Base-by-base conservation (phyloP, 2,329 filamentous ascomycete species). In the Fusarium keratoplasticum region DNA sequence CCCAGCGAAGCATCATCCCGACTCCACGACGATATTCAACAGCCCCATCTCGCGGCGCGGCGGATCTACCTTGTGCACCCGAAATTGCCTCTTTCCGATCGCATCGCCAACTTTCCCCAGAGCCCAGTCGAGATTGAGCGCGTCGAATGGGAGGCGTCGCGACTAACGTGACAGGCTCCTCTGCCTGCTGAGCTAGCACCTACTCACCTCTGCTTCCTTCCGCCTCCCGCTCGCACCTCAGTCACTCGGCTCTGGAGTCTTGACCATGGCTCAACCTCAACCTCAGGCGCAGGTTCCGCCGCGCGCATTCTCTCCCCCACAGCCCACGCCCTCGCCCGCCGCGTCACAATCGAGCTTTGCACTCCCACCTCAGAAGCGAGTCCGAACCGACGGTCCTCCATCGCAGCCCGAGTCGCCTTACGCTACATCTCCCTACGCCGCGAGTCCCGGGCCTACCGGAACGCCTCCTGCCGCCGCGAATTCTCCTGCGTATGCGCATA, bases 351-450 rank as follows among this genome's bases (percentile, higher is more conserved):
- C 87, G 18, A 84, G 82, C 61, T 92, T 83, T 77, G 79, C 82
- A 69, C 89, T 92, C 58, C 93, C 93, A 58, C 91, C 94, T 18
- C 90, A 89, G 68, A 96, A 96, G 85, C 89, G 93, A 78, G 76
- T 80, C 31, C 79, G 81, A 70, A 81, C 92, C 89, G 81, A 92
- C 61, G 91, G 91, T 66, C 89, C 91, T 36, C 84, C 87, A n/a
- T 91, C 93, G 31, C 91, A 92, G 75, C 91, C 92, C 67, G 87
- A 85, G 60, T 93, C 91, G 36, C 90, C 90, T 1, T 91, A 91
- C 78, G 85, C 86, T 73, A 82, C 84, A 76, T 86, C 89, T 71
- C 83, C 87, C 76, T 89, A 86, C 75, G 82, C 82, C 9, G 82
- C 85, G 73, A 87, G 86, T 65, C 88, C 88, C 22, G 81, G 81